These are phyloP conservation scores for Daldinia childiae DNA, from an alignment of 495 filamentous ascomycete species.

Conservation along the genomic window DNA sequence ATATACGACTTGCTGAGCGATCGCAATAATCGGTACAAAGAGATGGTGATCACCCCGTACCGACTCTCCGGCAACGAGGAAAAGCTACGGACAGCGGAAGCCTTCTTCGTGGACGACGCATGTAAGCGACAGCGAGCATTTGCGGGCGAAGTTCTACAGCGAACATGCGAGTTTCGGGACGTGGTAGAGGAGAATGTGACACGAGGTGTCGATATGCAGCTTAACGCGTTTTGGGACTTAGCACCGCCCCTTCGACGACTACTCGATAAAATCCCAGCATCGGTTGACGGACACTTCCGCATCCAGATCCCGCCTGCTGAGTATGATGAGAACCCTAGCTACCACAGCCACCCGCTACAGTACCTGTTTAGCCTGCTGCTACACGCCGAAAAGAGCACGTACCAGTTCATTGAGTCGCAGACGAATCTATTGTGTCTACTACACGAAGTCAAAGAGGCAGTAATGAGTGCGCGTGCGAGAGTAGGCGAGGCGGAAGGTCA, in stretches of 20 bases:
- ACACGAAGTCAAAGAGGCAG: slow-evolving; percentile 88
- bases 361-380: slow-evolving; percentile 85
- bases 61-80: slow-evolving; percentile 71
- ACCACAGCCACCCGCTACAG: slow-evolving; percentile 80
- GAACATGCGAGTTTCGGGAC: slow-evolving; percentile 79
- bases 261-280: slow-evolving; percentile 76
- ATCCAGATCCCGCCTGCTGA: slow-evolving; percentile 80
- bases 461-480: slow-evolving; percentile 68
- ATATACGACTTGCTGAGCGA: slow-evolving; percentile 84
- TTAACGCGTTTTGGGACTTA: slow-evolving; percentile 97
- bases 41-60: slow-evolving; percentile 83
- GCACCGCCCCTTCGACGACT: slow-evolving; percentile 80
- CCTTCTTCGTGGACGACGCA: slow-evolving; percentile 84
- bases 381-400: slow-evolving; percentile 89
- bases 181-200: slow-evolving; percentile 86
- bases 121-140: slow-evolving; percentile 71
- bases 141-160: slow-evolving; percentile 71
- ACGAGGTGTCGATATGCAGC: slow-evolving; percentile 88
- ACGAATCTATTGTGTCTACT: slow-evolving; percentile 91
- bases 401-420: slow-evolving; percentile 96
- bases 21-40: slow-evolving; percentile 85
- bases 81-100: slow-evolving; percentile 77
- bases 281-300: slow-evolving; percentile 55
- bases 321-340: slow-evolving; percentile 84
- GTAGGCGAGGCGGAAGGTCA: slow-evolving; percentile 64